Evolutionary conservation across 2,329 filamentous ascomycete species (phyloP), one percentile per base, ranked within the genome.

Genomic region (Exophiala spinifera): DNA sequence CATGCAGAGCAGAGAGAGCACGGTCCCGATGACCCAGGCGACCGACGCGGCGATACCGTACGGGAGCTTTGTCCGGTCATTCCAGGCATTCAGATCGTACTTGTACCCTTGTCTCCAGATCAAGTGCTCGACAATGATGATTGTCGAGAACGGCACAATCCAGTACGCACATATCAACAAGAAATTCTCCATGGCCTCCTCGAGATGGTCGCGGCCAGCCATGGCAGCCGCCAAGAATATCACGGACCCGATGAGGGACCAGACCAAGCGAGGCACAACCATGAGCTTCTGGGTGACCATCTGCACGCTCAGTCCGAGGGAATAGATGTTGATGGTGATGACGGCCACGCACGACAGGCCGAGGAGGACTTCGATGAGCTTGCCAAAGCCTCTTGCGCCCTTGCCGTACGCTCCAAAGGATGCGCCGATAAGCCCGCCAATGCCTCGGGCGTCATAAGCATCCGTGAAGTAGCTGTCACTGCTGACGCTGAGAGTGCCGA

Each of bases 91-190:
- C 83, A 84, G 87, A 57, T 83, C 78, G 67, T 81, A 87, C 3
- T 51, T 48, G 19, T 50, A 74, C 43, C 68, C 72, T 2, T 74
- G 70, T 1, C 82, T 75, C 67, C 88, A 88, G 47, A 88, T 72
- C 17, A 84, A 67, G 47, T 85, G 78, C 65, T 89, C 85, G 51
- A 74, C 70, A 13, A 74, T 67, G 1, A 80, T 72, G 43, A 88
- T 85, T 1, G 79, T 77, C 20, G 86, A 75, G 81, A 83, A 86
- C 44, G 86, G 80, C 13, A 77, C 77, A 13, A 86, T 77, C 84
- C 83, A 88, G 67, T 87, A 88, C 1, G 84, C 85, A 80, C 88
- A 87, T 19, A 88, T 70, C 0, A 83, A 81, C 5, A 88, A 74
- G 66, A 88, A 87, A 65, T 88, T 87, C 10, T 80, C 81, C 65